Conservation (phyloP, 2,329 filamentous ascomycete species). For the Sporothrix phasma region DNA sequence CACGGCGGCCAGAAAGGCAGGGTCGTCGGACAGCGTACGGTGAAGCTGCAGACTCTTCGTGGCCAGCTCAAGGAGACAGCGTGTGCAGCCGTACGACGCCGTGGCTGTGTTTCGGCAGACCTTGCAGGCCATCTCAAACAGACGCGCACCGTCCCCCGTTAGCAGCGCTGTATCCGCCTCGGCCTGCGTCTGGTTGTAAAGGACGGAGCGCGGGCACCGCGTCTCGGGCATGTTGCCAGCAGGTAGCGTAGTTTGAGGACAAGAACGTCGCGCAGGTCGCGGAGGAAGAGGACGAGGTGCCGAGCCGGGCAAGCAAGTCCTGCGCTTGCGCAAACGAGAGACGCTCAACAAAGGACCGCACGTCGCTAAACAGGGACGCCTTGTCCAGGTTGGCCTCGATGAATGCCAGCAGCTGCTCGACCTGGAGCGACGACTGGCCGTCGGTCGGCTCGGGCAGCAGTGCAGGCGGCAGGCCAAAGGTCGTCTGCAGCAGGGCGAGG, state of each 20-base stretch:
- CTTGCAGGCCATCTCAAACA: slow-evolving; percentile 18
- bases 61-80: slow-evolving; percentile 19
- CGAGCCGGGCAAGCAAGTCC: slow-evolving; percentile 27
- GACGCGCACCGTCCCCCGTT: not conserved
- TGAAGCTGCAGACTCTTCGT: slow-evolving; percentile 19
- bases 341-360: slow-evolving; percentile 35
- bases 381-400: slow-evolving; percentile 27
- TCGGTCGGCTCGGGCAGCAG: slow-evolving; percentile 15
- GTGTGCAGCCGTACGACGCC: slow-evolving; percentile 7
- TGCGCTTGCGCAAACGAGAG: slow-evolving; percentile 33
- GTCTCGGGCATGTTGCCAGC: slow-evolving; percentile 31
- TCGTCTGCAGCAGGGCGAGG: slow-evolving; percentile 26
- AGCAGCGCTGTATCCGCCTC: not conserved
- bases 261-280: slow-evolving; percentile 22
- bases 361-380: slow-evolving; percentile 34
- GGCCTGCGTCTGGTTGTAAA: not conserved
- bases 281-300: no score
- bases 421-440: slow-evolving; percentile 20
- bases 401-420: slow-evolving; percentile 27
- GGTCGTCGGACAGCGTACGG: slow-evolving; percentile 19
- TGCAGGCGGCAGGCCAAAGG: slow-evolving; percentile 23
- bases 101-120: slow-evolving; percentile 14
- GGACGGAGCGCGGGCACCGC: slow-evolving; percentile 8
- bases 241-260: slow-evolving; percentile 37
- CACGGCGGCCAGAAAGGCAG: slow-evolving; percentile 18